A percentile compares a stretch with the other conserved stretches of the same genome.
phyloP scores from a whole-genome alignment of 306 rosid genomes.

The Casuarina glauca region DNA sequence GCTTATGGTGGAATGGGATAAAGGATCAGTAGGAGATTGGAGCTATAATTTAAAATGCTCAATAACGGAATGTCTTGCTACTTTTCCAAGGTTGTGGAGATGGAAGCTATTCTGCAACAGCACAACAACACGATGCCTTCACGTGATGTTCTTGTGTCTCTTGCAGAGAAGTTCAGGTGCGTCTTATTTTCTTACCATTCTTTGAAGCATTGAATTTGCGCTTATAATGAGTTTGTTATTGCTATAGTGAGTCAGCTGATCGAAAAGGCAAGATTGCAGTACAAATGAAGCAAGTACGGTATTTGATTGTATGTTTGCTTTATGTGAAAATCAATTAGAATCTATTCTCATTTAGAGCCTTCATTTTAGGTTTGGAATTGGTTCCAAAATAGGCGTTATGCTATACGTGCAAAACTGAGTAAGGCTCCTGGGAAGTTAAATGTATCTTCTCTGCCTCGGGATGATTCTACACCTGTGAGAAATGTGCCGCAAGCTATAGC shows the following conservation, averaged over 20 bases:
- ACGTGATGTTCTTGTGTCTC: constrained; percentile 67
- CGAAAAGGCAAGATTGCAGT: constrained; percentile 91
- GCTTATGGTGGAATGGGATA: background rate
- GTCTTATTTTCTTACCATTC: constrained; percentile 19
- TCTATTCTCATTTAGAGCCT: constrained; percentile 33
- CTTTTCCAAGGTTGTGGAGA: constrained; percentile 69
- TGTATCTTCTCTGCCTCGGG: constrained; percentile 72
- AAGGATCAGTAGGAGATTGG: constrained; percentile 6
- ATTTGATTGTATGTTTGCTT: constrained; percentile 22
- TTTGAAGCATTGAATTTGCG: constrained; percentile 17
- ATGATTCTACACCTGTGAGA: constrained; percentile 61
- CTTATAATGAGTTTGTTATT: constrained; percentile 21
- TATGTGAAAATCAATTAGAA: constrained; percentile 2
- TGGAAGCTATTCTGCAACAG: constrained; percentile 82
- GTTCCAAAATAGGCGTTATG: constrained; percentile 97
- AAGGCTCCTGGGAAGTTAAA: constrained; percentile 79
- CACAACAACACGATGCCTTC: constrained; percentile 85
- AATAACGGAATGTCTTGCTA: constrained; percentile 11
- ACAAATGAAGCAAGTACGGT: constrained; percentile 93
- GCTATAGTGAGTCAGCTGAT: constrained; percentile 67
- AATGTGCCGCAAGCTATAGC: constrained; percentile 61
- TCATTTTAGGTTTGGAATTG: constrained; percentile 90
- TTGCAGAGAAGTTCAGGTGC: constrained; percentile 96
- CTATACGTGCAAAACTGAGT: constrained; percentile 78
- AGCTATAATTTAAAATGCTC: background rate